Evolutionary conservation across 2,329 filamentous ascomycete genomes (phyloP).

Genomic region (Sclerotinia nivalis): DNA sequence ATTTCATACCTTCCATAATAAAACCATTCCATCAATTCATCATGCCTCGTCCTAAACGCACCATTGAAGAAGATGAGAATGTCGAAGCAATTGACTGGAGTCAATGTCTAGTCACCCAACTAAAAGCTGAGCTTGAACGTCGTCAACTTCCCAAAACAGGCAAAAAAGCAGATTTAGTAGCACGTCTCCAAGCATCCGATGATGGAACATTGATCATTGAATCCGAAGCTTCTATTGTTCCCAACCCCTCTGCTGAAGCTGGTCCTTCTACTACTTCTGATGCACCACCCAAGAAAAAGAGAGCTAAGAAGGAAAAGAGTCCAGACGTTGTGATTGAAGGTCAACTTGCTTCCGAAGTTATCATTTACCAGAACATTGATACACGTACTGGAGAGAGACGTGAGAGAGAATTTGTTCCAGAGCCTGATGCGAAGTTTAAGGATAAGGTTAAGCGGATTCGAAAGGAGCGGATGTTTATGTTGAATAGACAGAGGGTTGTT

Average conservation of each 20-base stretch:
- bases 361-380: conserved; percentile 16
- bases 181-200: conserved; percentile 56
- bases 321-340: conserved; percentile 26
- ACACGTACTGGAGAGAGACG: conserved; percentile 26
- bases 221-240: neutral
- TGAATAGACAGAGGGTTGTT: conserved; percentile 25
- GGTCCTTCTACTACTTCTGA: conserved; percentile 4
- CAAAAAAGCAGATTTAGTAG: conserved; percentile 67
- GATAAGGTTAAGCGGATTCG: conserved; percentile 28
- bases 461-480: conserved; percentile 34
- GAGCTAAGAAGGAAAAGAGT: conserved; percentile 20
- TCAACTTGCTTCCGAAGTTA: conserved; percentile 25
- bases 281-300: conserved; percentile 22
- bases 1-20: neutral
- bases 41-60: conserved; percentile 20
- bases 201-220: conserved; percentile 22
- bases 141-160: conserved; percentile 66
- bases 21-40: neutral
- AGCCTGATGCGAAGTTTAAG: conserved; percentile 29
- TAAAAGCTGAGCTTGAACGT: conserved; percentile 71
- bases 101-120: conserved; percentile 66
- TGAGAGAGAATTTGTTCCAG: conserved; percentile 26
- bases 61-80: neutral
- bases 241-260: neutral
- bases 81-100: conserved; percentile 44